These are phyloP conservation scores for Penicillium sp. DNA, from an alignment of 2,329 filamentous ascomycete species.

Conservation along the genomic window DNA sequence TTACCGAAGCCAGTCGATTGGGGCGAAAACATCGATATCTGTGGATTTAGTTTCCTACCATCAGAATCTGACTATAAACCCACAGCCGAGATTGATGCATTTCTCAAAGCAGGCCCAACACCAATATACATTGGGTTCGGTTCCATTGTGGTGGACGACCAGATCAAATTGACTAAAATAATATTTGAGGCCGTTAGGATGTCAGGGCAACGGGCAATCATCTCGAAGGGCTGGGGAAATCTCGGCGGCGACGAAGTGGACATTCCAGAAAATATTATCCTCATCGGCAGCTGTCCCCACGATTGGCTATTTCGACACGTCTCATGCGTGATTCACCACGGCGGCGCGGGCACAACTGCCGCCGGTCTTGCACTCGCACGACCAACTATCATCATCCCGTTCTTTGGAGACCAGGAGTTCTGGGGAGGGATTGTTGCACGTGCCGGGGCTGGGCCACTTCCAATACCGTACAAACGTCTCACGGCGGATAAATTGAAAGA, in stretches of 20 bases:
- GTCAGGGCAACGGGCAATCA: constrained; percentile 72
- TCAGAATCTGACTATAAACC: constrained; percentile 67
- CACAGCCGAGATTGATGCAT: constrained; percentile 63
- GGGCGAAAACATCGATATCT: constrained; percentile 69
- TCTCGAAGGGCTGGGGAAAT: constrained; percentile 88
- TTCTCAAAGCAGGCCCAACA: constrained; percentile 67
- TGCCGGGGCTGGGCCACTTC: constrained; percentile 70
- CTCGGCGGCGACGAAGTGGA: constrained; percentile 70
- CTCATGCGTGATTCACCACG: constrained; percentile 81
- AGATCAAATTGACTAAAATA: constrained; percentile 66
- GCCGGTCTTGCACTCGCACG: constrained; percentile 79
- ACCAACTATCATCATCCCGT: constrained; percentile 81
- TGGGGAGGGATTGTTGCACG: constrained; percentile 76
- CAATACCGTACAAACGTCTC: constrained; percentile 68
- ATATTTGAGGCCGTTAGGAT: constrained; percentile 71
- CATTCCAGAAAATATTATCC: constrained; percentile 74
- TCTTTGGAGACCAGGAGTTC: constrained; percentile 83
- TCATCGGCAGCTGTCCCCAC: constrained; percentile 82
- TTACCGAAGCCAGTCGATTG: constrained; percentile 80
- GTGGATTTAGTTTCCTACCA: constrained; percentile 76
- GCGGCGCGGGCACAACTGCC: constrained; percentile 83
- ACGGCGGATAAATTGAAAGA: constrained; percentile 66
- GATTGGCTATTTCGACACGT: constrained; percentile 87
- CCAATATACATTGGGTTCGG: constrained; percentile 84
- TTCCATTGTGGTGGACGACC: constrained; percentile 78